Evolutionary conservation across 2,329 filamentous ascomycete genomes (phyloP).

Genomic region (Elsinoe ampelina): DNA sequence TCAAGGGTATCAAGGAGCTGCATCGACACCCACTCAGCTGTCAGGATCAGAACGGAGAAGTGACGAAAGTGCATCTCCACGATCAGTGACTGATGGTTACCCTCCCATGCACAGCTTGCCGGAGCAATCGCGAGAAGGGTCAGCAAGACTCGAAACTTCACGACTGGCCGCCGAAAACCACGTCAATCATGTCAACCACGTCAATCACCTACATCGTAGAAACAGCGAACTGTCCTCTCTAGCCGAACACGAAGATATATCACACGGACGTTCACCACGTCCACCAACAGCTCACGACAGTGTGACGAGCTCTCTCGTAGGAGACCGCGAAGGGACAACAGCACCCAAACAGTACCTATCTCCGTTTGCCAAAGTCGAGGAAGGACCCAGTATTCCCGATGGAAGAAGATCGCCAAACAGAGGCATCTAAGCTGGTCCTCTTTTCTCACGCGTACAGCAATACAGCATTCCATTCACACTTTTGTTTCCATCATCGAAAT

Average conservation of each 20-base stretch:
- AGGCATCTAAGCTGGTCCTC: background rate
- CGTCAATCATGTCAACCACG: background rate
- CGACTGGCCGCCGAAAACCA: background rate
- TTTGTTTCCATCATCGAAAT: background rate
- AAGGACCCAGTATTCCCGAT: background rate
- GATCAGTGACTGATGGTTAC: constrained; percentile 2
- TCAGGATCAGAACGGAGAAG: constrained; percentile 5
- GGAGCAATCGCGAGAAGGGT: constrained; percentile 5
- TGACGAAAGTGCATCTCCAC: constrained; percentile 10
- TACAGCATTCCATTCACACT: background rate
- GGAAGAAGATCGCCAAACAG: constrained; percentile 11
- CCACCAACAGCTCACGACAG: constrained; percentile 14
- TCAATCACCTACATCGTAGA: background rate
- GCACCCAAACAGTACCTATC: constrained; percentile 12
- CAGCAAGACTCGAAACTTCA: background rate
- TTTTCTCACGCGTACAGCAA: background rate
- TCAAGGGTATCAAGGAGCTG: constrained; percentile 5
- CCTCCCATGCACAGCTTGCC: background rate
- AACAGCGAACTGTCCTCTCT: constrained; percentile 12
- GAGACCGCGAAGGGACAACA: constrained; percentile 8
- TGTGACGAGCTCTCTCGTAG: constrained; percentile 11
- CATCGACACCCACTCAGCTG: background rate
- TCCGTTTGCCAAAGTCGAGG: constrained; percentile 11
- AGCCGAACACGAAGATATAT: constrained; percentile 4
- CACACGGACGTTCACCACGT: constrained; percentile 7